Evolutionary conservation across 768 basidiomycete genomes (phyloP).

Genomic region (Boletus patriciae): DNA sequence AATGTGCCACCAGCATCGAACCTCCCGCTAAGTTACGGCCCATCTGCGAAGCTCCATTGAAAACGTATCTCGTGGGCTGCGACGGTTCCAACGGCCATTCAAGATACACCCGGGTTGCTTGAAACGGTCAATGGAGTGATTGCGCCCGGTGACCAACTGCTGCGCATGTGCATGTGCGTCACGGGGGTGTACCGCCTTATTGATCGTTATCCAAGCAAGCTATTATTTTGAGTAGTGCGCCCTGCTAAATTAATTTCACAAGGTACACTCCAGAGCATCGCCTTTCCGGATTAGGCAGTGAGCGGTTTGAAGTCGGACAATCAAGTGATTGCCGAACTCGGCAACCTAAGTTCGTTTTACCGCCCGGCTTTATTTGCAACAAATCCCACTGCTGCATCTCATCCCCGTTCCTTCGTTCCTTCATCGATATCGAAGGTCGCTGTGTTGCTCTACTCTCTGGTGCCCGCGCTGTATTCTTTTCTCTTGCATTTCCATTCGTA

Average conservation of each 20-base stretch:
- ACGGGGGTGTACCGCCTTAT: slow-evolving; percentile 22
- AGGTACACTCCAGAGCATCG: slow-evolving; percentile 22
- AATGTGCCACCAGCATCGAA: background rate
- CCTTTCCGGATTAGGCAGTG: slow-evolving; percentile 29
- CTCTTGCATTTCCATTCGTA: background rate
- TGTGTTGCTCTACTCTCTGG: slow-evolving; percentile 14
- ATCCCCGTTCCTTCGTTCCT: slow-evolving; percentile 30
- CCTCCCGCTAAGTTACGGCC: no score
- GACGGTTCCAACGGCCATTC: slow-evolving; percentile 3
- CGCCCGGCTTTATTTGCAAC: slow-evolving; percentile 43
- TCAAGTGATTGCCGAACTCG: slow-evolving; percentile 38
- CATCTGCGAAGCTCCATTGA: background rate
- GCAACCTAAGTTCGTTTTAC: slow-evolving; percentile 38
- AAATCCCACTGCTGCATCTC: slow-evolving; percentile 37
- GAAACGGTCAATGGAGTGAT: slow-evolving; percentile 16
- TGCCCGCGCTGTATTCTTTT: slow-evolving; percentile 6
- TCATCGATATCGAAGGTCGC: slow-evolving; percentile 30
- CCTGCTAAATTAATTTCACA: slow-evolving; percentile 24
- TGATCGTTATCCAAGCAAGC: slow-evolving; percentile 20
- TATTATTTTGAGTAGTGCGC: slow-evolving; percentile 14
- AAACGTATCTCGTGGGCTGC: background rate
- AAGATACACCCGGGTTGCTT: background rate
- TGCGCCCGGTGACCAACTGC: slow-evolving; percentile 17
- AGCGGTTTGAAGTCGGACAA: slow-evolving; percentile 37
- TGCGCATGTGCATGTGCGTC: slow-evolving; percentile 21